Percentiles rank a stretch among this genome's conserved stretches.
These are phyloP conservation scores for Nephelium lappaceum DNA, from an alignment of 345 rosid genomes.

Conservation along the genomic window DNA sequence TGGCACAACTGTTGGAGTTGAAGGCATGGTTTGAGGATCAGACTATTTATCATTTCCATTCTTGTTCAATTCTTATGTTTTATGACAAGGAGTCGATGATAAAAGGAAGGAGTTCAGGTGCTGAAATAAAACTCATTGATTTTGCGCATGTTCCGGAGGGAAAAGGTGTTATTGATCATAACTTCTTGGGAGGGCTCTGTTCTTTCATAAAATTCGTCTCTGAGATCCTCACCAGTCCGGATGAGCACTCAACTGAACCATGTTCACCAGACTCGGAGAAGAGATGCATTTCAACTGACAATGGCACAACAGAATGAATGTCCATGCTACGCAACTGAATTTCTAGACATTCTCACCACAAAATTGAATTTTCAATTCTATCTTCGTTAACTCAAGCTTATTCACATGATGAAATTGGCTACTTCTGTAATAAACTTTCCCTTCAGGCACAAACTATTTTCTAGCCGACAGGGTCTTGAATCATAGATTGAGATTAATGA, in stretches of 20 bases:
- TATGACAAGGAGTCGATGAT: constrained; percentile 58
- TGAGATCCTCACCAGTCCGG: constrained; percentile 51
- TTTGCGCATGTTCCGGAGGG: constrained; percentile 93
- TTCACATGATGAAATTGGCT: neutral
- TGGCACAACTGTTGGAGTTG: constrained; percentile 75
- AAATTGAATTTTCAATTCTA: neutral
- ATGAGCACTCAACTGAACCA: constrained; percentile 37
- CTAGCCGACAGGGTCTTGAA: neutral
- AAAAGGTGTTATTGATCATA: constrained; percentile 85
- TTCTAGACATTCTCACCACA: neutral
- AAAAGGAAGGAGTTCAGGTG: constrained; percentile 38
- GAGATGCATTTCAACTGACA: constrained; percentile 13
- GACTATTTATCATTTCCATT: constrained; percentile 77
- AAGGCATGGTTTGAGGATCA: constrained; percentile 96
- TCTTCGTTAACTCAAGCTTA: neutral
- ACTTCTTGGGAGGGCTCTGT: constrained; percentile 94
- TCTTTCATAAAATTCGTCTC: constrained; percentile 82
- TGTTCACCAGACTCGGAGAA: constrained; percentile 27
- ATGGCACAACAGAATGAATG: constrained; percentile 16
- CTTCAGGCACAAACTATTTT: neutral
- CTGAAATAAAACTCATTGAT: constrained; percentile 78
- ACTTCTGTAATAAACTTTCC: neutral
- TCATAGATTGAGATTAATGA: neutral
- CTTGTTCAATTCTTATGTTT: constrained; percentile 80
- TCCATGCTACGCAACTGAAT: neutral